Percentiles rank a stretch among this genome's conserved stretches.
Evolutionary conservation across 352 stramenopile species (phyloP).

Genomic region (Peronosclerospora sorghi): DNA sequence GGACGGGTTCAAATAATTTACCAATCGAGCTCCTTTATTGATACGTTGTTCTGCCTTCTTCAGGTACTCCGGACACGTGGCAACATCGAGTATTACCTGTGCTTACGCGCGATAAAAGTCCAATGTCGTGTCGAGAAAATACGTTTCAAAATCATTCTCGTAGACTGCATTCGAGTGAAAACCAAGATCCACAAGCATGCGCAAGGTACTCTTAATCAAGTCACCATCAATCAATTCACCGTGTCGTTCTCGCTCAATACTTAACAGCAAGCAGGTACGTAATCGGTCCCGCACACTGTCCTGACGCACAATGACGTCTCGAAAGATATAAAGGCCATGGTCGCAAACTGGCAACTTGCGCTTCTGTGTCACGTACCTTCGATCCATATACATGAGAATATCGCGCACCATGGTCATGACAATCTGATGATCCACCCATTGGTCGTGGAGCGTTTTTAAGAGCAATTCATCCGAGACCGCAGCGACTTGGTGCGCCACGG

Average conservation of each 20-base stretch:
- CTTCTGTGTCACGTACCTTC: constrained; percentile 92
- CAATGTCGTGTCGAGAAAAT: constrained; percentile 90
- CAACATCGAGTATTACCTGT: constrained; percentile 71
- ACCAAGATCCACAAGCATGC: constrained; percentile 92
- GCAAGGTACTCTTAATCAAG: constrained; percentile 82
- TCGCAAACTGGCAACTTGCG: constrained; percentile 89
- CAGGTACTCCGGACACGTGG: constrained; percentile 94
- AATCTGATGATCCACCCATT: constrained; percentile 90
- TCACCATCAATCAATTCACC: constrained; percentile 86
- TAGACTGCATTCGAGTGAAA: constrained; percentile 89
- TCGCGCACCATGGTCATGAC: constrained; percentile 99
- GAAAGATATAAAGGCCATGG: constrained; percentile 87
- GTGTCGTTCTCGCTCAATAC: constrained; percentile 81
- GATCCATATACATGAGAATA: constrained; percentile 99
- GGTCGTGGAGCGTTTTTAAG: constrained; percentile 79
- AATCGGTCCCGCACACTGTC: constrained; percentile 68
- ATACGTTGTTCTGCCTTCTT: constrained; percentile 89
- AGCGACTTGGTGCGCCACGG: constrained; percentile 43
- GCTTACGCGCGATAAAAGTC: constrained; percentile 93
- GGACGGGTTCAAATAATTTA: constrained; percentile 84
- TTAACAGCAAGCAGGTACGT: constrained; percentile 56
- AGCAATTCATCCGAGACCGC: constrained; percentile 69
- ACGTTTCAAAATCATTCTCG: constrained; percentile 95
- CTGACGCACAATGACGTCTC: constrained; percentile 77
- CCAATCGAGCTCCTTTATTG: constrained; percentile 82